Evolutionary conservation across 345 rosid genomes (phyloP).

Genomic region (Carallia brachiata): DNA sequence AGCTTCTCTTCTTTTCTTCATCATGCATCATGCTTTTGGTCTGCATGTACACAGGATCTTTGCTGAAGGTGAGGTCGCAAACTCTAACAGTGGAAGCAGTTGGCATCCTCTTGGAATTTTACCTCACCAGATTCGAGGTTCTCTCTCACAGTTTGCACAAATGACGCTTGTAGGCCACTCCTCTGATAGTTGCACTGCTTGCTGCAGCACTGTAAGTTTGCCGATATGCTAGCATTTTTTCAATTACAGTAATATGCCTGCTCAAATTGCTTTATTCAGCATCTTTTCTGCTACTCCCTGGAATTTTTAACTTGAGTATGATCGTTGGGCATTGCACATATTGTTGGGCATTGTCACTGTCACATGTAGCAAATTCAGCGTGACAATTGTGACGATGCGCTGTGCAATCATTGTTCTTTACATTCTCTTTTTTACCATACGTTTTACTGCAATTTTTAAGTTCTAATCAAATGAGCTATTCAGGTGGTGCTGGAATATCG

Average conservation of each 20-base stretch:
- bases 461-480: conserved; percentile 9
- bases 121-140: conserved; percentile 94
- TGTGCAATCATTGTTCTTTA: too few relatives aligned
- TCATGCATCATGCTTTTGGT: conserved; percentile 9
- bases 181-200: conserved; percentile 87
- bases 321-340: too few relatives aligned
- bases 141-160: conserved; percentile 76
- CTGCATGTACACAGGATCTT: conserved; percentile 43
- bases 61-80: conserved; percentile 61
- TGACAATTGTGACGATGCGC: not conserved
- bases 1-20: conserved; percentile 3
- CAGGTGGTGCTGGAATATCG: conserved; percentile 80
- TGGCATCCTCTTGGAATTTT: conserved; percentile 85
- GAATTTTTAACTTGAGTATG: too few relatives aligned
- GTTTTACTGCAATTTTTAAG: not conserved
- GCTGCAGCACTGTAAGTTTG: conserved; percentile 68
- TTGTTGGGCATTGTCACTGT: too few relatives aligned
- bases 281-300: not conserved
- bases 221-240: not conserved
- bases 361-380: too few relatives aligned
- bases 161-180: conserved; percentile 78
- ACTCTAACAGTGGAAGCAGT: conserved; percentile 37
- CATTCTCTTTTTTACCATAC: not conserved
- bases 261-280: not conserved
- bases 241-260: not conserved